These are phyloP conservation scores for Sarocladiaceae sp. DNA, from an alignment of 2,329 filamentous ascomycete genomes.

Conservation along the genomic window DNA sequence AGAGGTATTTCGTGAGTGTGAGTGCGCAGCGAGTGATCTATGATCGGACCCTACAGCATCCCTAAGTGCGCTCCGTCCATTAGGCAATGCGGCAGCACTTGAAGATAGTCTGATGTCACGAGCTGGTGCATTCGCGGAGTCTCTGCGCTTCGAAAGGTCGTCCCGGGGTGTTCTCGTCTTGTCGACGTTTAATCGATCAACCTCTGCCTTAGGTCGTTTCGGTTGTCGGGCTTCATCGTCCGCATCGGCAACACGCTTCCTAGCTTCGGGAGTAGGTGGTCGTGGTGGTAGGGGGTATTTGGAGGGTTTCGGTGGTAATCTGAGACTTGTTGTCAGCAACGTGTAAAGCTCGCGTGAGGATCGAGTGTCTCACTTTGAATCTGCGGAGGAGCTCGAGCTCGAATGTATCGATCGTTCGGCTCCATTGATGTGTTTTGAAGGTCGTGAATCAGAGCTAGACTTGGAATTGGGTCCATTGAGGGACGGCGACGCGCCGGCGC, in stretches of 20 bases:
- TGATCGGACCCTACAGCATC: slow-evolving; percentile 18
- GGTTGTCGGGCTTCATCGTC: slow-evolving; percentile 37
- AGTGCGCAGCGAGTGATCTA: slow-evolving; percentile 25
- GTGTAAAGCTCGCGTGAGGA: too few relatives aligned
- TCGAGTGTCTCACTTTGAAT: slow-evolving; percentile 9
- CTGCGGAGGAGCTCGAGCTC: slow-evolving; percentile 14
- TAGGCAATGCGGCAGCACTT: slow-evolving; percentile 25
- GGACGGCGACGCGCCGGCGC: slow-evolving; percentile 9
- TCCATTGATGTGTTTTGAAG: slow-evolving; percentile 3
- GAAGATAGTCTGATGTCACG: slow-evolving; percentile 17
- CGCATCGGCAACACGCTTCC: slow-evolving; percentile 39
- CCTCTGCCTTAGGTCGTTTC: slow-evolving; percentile 41
- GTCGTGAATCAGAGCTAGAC: slow-evolving; percentile 7
- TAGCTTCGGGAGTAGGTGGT: slow-evolving; percentile 36
- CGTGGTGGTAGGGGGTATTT: slow-evolving; percentile 26
- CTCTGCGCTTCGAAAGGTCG: slow-evolving; percentile 21
- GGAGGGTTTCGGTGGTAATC: slow-evolving; percentile 31
- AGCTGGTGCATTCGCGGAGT: slow-evolving; percentile 20
- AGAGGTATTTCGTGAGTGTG: slow-evolving; percentile 32
- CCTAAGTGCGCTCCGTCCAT: slow-evolving; percentile 30
- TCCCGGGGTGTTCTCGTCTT: slow-evolving; percentile 6
- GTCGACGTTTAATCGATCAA: slow-evolving; percentile 8
- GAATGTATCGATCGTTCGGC: slow-evolving; percentile 19
- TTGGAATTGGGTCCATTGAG: slow-evolving; percentile 4
- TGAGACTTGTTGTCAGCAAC: slow-evolving; percentile 12